Evolutionary conservation across 495 filamentous ascomycete genomes (phyloP).

Genomic region (Cudoniella acicularis): DNA sequence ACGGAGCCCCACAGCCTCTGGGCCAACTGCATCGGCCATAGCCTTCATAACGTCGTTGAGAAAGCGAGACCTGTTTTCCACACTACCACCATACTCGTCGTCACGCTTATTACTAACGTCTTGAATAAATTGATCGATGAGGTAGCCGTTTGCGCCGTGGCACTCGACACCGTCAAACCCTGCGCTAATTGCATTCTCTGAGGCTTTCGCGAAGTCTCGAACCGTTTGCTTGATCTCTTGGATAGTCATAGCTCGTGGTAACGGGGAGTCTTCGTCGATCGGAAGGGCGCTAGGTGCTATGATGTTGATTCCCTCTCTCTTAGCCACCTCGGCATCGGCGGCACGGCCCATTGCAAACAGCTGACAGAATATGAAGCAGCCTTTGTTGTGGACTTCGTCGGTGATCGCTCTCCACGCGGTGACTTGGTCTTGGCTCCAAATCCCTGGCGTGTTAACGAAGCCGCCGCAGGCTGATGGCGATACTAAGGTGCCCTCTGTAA

Average conservation of each 20-base stretch:
- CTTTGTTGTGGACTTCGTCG: constrained; percentile 62
- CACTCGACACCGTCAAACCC: constrained; percentile 37
- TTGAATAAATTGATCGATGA: constrained; percentile 57
- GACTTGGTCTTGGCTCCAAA: constrained; percentile 58
- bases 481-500: constrained; percentile 67
- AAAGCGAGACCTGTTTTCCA: constrained; percentile 50
- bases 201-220: constrained; percentile 45
- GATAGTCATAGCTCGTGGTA: constrained; percentile 32
- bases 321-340: constrained; percentile 37
- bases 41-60: constrained; percentile 49
- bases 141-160: constrained; percentile 58
- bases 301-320: constrained; percentile 31
- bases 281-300: constrained; percentile 38
- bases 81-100: constrained; percentile 49
- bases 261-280: constrained; percentile 34
- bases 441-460: constrained; percentile 55
- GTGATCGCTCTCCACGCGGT: constrained; percentile 58
- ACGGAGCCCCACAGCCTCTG: constrained; percentile 56
- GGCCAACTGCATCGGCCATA: constrained; percentile 61
- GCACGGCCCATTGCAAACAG: constrained; percentile 65
- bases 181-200: constrained; percentile 57
- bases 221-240: constrained; percentile 57
- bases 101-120: constrained; percentile 54
- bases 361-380: constrained; percentile 60
- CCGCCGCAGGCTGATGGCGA: constrained; percentile 44